These are phyloP conservation scores for Solanum hybrid DNA, from an alignment of 305 asterid genomes.

Conservation along the genomic window DNA sequence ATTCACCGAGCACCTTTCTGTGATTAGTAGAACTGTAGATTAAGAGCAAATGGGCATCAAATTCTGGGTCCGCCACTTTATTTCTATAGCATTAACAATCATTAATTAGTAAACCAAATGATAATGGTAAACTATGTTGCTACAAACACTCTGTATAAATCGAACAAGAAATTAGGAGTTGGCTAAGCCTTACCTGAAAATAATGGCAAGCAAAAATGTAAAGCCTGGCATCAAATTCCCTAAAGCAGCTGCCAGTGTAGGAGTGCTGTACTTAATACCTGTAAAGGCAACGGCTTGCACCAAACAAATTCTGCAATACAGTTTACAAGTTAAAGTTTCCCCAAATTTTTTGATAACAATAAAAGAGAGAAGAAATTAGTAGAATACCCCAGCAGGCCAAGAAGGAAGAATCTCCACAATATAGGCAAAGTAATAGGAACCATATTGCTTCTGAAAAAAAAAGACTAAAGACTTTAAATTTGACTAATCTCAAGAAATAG, in stretches of 20 bases:
- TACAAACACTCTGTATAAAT: not conserved
- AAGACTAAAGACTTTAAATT: not conserved
- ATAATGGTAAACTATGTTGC: not conserved
- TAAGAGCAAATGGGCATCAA: not conserved
- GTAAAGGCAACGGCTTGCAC: constrained; percentile 11
- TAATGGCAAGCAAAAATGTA: constrained; percentile 18
- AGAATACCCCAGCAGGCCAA: constrained; percentile 23
- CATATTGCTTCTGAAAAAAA: constrained; percentile 8
- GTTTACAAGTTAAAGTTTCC: not conserved
- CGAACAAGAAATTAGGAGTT: not conserved
- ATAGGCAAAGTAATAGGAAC: constrained; percentile 15
- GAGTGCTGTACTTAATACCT: constrained; percentile 23
- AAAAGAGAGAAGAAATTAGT: not conserved
- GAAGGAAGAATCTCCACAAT: constrained; percentile 17
- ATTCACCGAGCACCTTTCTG: not conserved
- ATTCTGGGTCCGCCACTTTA: not conserved
- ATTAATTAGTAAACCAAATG: not conserved
- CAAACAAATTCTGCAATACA: constrained; percentile 20
- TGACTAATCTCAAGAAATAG: not conserved
- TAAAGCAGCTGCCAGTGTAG: constrained; percentile 24
- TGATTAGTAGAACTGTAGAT: not conserved
- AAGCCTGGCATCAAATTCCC: constrained; percentile 22
- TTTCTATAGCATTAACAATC: not conserved
- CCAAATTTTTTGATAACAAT: not conserved
- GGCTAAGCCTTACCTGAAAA: constrained; percentile 17